Evolutionary conservation across 139 green algal species (phyloP).

Genomic region (Nannochloris sp.): DNA sequence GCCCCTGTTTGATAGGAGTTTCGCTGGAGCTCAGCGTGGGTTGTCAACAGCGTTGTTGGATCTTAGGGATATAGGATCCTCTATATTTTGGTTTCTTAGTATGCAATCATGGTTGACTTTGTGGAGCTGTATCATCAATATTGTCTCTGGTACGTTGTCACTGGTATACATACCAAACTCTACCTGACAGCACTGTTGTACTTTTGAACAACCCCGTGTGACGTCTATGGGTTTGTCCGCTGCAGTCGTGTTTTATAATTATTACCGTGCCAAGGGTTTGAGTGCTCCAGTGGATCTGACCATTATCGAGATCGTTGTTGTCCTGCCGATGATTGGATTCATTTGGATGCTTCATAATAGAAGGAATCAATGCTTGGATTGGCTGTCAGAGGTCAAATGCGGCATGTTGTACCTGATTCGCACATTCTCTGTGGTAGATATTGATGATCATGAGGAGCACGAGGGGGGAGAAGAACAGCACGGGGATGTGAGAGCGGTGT

Average conservation of each 20-base stretch:
- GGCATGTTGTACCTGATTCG: conserved; percentile 31
- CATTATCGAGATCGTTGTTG: conserved; percentile 22
- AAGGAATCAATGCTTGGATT: conserved; percentile 25
- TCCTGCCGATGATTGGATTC: conserved; percentile 32
- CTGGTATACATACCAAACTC: neutral
- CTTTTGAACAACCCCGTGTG: neutral
- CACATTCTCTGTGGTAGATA: conserved; percentile 31
- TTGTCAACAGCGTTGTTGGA: conserved; percentile 19
- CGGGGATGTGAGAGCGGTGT: neutral
- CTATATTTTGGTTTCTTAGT: conserved; percentile 26
- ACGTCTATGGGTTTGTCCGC: neutral
- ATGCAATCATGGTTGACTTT: conserved; percentile 29
- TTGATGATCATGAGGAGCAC: conserved; percentile 3
- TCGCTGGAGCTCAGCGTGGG: conserved; percentile 14
- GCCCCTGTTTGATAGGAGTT: conserved; percentile 20
- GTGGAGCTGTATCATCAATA: conserved; percentile 16
- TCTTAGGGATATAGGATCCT: conserved; percentile 21
- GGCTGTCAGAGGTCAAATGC: conserved; percentile 36
- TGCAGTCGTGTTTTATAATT: conserved; percentile 40
- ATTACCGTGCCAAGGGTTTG: conserved; percentile 7
- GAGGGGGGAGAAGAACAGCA: neutral
- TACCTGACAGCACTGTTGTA: neutral
- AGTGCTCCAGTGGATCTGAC: conserved; percentile 29
- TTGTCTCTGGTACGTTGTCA: conserved; percentile 12
- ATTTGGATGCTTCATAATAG: conserved; percentile 30